Percentiles rank a stretch among this genome's conserved stretches.
Conservation (phyloP, 2,329 filamentous ascomycete species). For the Colletotrichum tanaceti region DNA sequence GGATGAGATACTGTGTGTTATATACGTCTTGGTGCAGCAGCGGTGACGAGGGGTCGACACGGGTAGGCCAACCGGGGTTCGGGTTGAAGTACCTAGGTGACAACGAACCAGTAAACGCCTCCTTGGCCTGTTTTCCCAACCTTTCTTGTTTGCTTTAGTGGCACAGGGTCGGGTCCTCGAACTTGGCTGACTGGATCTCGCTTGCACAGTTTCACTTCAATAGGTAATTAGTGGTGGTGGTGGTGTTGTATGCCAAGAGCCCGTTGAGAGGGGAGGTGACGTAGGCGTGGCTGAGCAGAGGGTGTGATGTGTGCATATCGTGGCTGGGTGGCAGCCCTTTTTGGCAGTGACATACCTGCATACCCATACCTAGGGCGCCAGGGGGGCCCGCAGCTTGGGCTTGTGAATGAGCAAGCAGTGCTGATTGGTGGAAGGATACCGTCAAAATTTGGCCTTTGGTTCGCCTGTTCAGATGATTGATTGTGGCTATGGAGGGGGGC, state of each 20-base stretch:
- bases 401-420: too few species aligned
- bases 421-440: slow-evolving; percentile 5
- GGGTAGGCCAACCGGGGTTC: not conserved
- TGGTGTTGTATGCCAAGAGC: slow-evolving; percentile 26
- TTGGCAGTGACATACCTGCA: not conserved
- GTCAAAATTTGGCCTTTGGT: not conserved
- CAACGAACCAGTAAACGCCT: not conserved
- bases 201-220: not conserved
- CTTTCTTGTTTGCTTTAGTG: slow-evolving; percentile 13
- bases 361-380: too few species aligned
- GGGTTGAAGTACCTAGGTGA: not conserved
- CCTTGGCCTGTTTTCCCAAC: slow-evolving; percentile 13
- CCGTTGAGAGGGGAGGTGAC: slow-evolving; percentile 14
- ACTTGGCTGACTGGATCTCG: slow-evolving; percentile 13
- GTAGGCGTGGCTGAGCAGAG: slow-evolving; percentile 24
- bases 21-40: slow-evolving; percentile 22
- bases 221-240: too few species aligned
- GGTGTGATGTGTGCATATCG: not conserved
- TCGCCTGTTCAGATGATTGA: slow-evolving; percentile 2
- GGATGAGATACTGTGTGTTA: slow-evolving; percentile 5
- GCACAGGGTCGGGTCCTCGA: slow-evolving; percentile 3
- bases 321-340: not conserved
- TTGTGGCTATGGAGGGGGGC: slow-evolving; percentile 9
- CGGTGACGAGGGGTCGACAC: slow-evolving; percentile 21
- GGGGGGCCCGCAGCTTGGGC: not conserved